Percentiles rank a stretch among this genome's conserved stretches.
phyloP scores from a whole-genome alignment of 1,284 basidiomycete genomes.

The Sphaerobolus stellatus region DNA sequence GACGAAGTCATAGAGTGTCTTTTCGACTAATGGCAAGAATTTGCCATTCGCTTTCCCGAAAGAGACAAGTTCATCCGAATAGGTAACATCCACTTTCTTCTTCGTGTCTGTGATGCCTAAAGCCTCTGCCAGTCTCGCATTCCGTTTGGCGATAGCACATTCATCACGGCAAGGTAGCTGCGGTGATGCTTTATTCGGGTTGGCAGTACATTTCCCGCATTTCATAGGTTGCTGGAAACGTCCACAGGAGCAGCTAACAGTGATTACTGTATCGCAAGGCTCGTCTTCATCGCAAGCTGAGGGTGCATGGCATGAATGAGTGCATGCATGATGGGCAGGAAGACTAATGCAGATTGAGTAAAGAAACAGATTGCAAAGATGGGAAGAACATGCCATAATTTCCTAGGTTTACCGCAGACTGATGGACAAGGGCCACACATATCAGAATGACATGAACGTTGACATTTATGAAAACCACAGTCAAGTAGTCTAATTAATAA shows the following conservation, averaged over 20 bases:
- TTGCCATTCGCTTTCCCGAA: conserved; percentile 63
- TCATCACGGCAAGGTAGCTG: conserved; percentile 72
- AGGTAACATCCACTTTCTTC: conserved; percentile 43
- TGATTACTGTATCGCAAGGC: conserved; percentile 67
- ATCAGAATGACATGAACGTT: conserved; percentile 74
- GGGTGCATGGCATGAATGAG: conserved; percentile 80
- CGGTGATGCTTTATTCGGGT: conserved; percentile 41
- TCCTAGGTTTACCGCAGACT: conserved; percentile 80
- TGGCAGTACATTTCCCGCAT: conserved; percentile 61
- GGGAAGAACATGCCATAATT: conserved; percentile 60
- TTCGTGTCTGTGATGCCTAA: conserved; percentile 69
- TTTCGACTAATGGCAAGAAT: conserved; percentile 75
- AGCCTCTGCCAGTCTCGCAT: conserved; percentile 83
- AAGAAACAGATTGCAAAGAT: background rate
- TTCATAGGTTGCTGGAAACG: conserved; percentile 68
- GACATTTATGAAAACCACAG: conserved; percentile 87
- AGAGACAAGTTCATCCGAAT: conserved; percentile 57
- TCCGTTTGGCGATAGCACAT: conserved; percentile 80
- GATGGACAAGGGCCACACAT: conserved; percentile 75
- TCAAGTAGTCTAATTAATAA: conserved; percentile 51
- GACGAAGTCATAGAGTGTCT: conserved; percentile 79
- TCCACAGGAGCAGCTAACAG: conserved; percentile 77
- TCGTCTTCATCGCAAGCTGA: conserved; percentile 76
- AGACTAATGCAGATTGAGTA: conserved; percentile 36
- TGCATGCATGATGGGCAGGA: conserved; percentile 69